phyloP scores from a whole-genome alignment of 805 yeast genomes.

The Candida sphagnicola region DNA sequence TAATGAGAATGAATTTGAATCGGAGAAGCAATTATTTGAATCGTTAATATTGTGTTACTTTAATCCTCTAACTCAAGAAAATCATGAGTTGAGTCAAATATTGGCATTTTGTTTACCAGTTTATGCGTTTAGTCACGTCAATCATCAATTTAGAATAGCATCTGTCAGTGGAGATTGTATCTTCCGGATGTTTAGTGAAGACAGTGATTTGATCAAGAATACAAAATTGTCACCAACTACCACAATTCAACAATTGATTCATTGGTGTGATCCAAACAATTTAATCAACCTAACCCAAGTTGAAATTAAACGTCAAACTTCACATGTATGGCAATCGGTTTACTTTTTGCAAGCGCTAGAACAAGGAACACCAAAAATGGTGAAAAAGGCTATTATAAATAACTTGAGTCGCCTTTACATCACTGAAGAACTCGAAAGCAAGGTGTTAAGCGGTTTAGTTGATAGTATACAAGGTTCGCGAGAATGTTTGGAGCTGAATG shows the following conservation, averaged over 20 bases:
- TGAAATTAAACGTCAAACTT: slow-evolving; percentile 36
- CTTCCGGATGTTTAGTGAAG: slow-evolving; percentile 42
- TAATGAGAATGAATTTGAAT: slow-evolving; percentile 19
- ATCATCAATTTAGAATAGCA: slow-evolving; percentile 66
- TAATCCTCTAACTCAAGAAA: slow-evolving; percentile 59
- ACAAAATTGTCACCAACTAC: slow-evolving; percentile 33
- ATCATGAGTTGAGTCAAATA: slow-evolving; percentile 70
- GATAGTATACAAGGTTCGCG: slow-evolving; percentile 32
- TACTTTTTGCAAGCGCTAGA: slow-evolving; percentile 51
- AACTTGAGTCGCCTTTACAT: slow-evolving; percentile 46
- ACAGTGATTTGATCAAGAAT: slow-evolving; percentile 9
- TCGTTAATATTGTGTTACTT: slow-evolving; percentile 71
- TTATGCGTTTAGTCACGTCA: slow-evolving; percentile 69
- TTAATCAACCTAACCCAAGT: slow-evolving; percentile 48
- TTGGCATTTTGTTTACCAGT: slow-evolving; percentile 87
- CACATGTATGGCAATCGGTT: slow-evolving; percentile 54
- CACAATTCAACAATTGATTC: slow-evolving; percentile 65
- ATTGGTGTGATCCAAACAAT: slow-evolving; percentile 82
- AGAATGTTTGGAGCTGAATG: slow-evolving; percentile 16
- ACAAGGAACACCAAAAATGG: slow-evolving; percentile 46
- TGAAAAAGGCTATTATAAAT: slow-evolving; percentile 50
- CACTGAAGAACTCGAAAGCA: slow-evolving; percentile 23
- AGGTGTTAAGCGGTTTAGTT: slow-evolving; percentile 27
- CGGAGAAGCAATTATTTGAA: slow-evolving; percentile 50
- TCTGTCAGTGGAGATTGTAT: slow-evolving; percentile 65